phyloP scores from a whole-genome alignment of 345 rosid species.

The Adansonia digitata region DNA sequence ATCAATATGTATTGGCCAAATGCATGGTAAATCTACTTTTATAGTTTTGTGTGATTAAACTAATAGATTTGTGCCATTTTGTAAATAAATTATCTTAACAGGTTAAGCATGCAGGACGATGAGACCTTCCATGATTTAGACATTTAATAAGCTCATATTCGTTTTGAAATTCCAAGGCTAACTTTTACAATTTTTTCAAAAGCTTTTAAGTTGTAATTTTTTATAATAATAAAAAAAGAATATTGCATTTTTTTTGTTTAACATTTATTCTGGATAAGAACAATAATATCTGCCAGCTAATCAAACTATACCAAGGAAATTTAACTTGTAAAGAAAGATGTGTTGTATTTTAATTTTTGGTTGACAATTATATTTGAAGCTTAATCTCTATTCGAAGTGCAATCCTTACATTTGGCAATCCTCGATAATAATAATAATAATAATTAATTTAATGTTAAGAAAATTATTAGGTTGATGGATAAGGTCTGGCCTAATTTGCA shows the following conservation, averaged over 20 bases:
- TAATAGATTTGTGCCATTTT: neutral
- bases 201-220: too few species aligned
- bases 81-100: neutral
- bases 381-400: neutral
- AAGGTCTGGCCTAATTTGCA: neutral
- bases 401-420: neutral
- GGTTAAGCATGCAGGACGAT: neutral
- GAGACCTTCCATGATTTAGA: slow-evolving; percentile 15
- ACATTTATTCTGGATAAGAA: neutral
- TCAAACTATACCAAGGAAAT: neutral
- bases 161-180: too few species aligned
- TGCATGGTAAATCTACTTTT: slow-evolving; percentile 10
- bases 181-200: too few species aligned
- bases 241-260: neutral
- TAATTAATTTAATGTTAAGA: neutral
- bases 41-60: neutral
- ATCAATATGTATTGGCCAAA: neutral
- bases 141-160: slow-evolving; percentile 16
- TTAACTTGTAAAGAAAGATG: neutral
- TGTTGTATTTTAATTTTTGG: neutral
- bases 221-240: too few species aligned
- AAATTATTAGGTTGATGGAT: neutral
- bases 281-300: neutral
- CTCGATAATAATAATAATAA: too few species aligned
- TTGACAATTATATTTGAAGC: neutral